phyloP scores from a whole-genome alignment of 2,329 filamentous ascomycete species.

The Ophiostoma sp. region DNA sequence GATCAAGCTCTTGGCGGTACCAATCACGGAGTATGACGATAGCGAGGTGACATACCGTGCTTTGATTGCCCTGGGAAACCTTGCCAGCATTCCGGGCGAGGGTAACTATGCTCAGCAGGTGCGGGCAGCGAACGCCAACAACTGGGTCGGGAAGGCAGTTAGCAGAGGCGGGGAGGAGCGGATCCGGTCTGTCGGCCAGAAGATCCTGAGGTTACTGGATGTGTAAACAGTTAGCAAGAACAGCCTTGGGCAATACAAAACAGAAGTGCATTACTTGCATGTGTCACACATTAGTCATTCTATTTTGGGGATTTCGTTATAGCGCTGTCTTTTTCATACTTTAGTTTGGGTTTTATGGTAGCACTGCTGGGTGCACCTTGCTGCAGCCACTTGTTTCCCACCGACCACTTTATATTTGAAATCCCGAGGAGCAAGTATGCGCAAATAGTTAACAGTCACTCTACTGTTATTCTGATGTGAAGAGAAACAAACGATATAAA shows the following conservation, averaged over 20 bases:
- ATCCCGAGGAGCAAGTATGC: no score
- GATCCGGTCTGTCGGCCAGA: constrained; percentile 34
- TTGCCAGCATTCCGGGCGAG: constrained; percentile 41
- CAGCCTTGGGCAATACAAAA: not conserved
- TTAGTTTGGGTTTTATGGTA: no score
- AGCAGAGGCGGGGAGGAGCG: constrained; percentile 43
- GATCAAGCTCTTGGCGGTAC: constrained; percentile 52
- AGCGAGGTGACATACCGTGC: constrained; percentile 77
- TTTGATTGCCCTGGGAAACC: constrained; percentile 76
- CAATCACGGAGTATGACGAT: constrained; percentile 64
- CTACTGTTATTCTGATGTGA: no score
- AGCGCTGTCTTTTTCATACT: no score
- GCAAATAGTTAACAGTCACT: not conserved
- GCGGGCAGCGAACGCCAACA: constrained; percentile 32
- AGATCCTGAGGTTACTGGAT: constrained; percentile 18
- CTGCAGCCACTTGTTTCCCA: no score
- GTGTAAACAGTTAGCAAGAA: not conserved
- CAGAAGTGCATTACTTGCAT: no score
- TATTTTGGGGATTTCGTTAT: no score
- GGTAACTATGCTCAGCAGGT: constrained; percentile 36
- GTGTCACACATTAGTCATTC: no score
- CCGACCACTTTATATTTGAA: no score
- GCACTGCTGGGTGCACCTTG: no score
- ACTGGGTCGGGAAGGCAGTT: constrained; percentile 37
- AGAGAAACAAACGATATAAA: not conserved